Base-by-base conservation (phyloP, 305 asterid genomes). In the Plantago coronopus region DNA sequence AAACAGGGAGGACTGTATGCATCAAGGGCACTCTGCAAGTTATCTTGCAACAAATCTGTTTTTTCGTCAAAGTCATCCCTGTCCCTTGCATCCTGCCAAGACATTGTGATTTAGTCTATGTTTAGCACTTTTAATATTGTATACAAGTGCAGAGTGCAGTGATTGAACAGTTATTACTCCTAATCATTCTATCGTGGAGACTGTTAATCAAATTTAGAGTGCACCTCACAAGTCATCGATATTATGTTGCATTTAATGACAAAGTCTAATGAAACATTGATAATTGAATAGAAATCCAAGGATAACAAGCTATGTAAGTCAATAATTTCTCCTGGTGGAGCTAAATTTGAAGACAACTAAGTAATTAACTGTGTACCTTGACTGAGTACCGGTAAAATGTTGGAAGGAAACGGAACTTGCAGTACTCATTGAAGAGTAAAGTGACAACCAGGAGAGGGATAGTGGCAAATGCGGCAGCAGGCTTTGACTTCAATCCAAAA, bases 1-100 rank as follows among this genome's bases (percentile, higher is more conserved):
- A 86, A 54, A 67, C 97, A 91, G 5, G 98, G 98, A 63, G 97
- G 97, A 54, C 78, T 75, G 63, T 86, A 91, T 5, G 97, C 97
- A 48, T 77, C 84, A 2, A 76, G 68, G 5, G 94, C 95, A 37
- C 78, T 83, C 54, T 62, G 75, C 42, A 74, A 37, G 68, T 89
- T 75, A 34, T 73, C 83, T 31, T 80, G 87, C 70, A 82, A 42
- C 54, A 71, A 25, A 17, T 84, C 88, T 10, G 80, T 78, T 67
- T 75, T 78, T 45, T 78, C 84, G 59, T 91, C 96, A 21, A 71
- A 75, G 34, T 88, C 95, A 60, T 91, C 98, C 66, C 84, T 83
- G 34, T 76, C 87, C 78, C 75, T 68, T 1, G 98, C 97, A 53
- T 91, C 98, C 98, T 88, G 83, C 68, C 59, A 0, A 60, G 22